A percentile compares a stretch with the other conserved stretches of the same genome.
Conservation (phyloP, 2,329 filamentous ascomycete species). For the Talaromyces pinophilus region DNA sequence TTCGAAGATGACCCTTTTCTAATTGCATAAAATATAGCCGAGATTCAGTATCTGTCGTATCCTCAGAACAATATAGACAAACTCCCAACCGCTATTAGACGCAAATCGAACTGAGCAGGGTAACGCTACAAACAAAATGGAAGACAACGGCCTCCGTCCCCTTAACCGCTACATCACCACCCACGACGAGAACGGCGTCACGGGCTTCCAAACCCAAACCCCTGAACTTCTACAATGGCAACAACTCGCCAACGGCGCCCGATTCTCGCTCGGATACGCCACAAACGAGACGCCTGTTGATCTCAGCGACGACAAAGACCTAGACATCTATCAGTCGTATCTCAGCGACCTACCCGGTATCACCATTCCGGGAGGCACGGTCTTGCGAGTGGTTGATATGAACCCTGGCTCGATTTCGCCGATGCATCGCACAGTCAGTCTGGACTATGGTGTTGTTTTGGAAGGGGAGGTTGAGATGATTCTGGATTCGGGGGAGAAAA, state of each 20-base stretch:
- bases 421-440: conserved; percentile 57
- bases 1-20: background rate
- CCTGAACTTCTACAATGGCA: background rate
- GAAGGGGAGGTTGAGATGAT: conserved; percentile 57
- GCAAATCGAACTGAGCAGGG: background rate
- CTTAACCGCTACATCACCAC: background rate
- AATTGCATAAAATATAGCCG: background rate
- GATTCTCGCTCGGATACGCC: background rate
- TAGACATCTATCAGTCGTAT: background rate
- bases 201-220: background rate
- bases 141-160: background rate
- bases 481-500: conserved; percentile 54
- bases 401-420: conserved; percentile 44
- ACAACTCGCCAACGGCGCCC: conserved; percentile 17
- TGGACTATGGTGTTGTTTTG: conserved; percentile 59
- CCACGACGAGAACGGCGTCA: conserved; percentile 11
- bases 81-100: background rate
- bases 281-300: conserved; percentile 1
- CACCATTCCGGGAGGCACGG: conserved; percentile 44
- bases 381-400: conserved; percentile 54
- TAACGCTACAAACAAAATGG: background rate
- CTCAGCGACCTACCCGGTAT: conserved; percentile 33
- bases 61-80: background rate
- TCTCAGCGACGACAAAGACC: background rate
- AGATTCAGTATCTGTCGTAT: background rate